Percentiles rank a stretch among this genome's conserved stretches.
Evolutionary conservation across 768 basidiomycete genomes (phyloP).

Genomic region (Russula compacta): DNA sequence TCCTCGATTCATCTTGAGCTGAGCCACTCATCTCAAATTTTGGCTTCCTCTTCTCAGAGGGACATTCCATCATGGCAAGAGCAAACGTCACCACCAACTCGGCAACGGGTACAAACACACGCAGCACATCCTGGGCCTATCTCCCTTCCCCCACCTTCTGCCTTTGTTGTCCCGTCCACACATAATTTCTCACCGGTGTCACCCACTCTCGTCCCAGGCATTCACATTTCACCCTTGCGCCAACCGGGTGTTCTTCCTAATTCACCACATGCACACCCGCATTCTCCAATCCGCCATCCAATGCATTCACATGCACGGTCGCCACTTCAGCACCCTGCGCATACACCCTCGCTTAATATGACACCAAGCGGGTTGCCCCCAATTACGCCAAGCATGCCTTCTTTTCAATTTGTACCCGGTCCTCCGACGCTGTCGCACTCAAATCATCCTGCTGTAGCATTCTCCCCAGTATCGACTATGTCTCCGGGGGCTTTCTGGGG

Average conservation of each 20-base stretch:
- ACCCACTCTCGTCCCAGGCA: conserved; percentile 24
- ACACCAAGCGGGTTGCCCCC: conserved; percentile 78
- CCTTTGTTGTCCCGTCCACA: conserved; percentile 33
- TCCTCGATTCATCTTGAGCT: neutral
- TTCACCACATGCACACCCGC: conserved; percentile 23
- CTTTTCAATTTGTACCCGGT: conserved; percentile 74
- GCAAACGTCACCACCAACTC: conserved; percentile 18
- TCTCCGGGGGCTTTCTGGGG: conserved; percentile 72
- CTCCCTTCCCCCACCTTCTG: conserved; percentile 50
- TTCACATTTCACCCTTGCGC: conserved; percentile 12
- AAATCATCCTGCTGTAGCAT: conserved; percentile 31
- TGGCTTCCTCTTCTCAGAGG: neutral
- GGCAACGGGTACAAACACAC: conserved; percentile 24
- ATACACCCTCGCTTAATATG: conserved; percentile 25
- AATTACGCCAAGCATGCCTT: conserved; percentile 96
- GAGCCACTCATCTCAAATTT: neutral
- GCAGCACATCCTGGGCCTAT: conserved; percentile 65
- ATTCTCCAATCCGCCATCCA: conserved; percentile 28
- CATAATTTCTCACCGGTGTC: conserved; percentile 24
- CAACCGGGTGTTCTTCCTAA: neutral
- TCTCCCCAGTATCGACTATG: conserved; percentile 68
- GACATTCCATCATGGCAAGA: neutral
- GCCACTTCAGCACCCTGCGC: conserved; percentile 33
- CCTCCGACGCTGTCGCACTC: conserved; percentile 30
- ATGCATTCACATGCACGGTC: conserved; percentile 27